Percentiles rank a stretch among this genome's conserved stretches.
Conservation (phyloP, 2,329 filamentous ascomycete species). For the Fusarium kyushuense region DNA sequence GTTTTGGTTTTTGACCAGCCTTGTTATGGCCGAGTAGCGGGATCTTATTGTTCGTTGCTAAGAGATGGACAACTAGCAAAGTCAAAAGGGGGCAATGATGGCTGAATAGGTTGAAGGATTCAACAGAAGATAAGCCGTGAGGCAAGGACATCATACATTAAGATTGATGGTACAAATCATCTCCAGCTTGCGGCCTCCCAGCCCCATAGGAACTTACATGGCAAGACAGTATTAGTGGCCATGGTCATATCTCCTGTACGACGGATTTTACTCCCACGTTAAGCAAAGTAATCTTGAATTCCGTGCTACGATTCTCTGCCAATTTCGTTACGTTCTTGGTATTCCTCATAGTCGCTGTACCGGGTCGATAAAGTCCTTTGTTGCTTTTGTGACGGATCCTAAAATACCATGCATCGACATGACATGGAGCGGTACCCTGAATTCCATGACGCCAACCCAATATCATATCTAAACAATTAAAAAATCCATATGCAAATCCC, state of each 20-base stretch:
- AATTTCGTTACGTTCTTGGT: too few species aligned
- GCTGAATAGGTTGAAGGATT: too few species aligned
- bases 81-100: background rate
- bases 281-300: background rate
- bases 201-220: background rate
- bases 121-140: too few species aligned
- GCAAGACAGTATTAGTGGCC: background rate
- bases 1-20: background rate
- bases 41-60: background rate
- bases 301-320: too few species aligned
- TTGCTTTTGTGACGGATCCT: conserved; percentile 3
- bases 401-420: background rate
- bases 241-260: background rate
- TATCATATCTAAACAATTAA: conserved; percentile 54
- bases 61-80: too few species aligned
- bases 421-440: too few species aligned
- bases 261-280: background rate
- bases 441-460: background rate
- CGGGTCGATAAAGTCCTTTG: too few species aligned
- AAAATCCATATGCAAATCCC: conserved; percentile 57
- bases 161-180: too few species aligned
- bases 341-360: too few species aligned
- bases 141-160: background rate
- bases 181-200: background rate
- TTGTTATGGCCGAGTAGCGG: background rate